Percentiles rank a stretch among this genome's conserved stretches.
These are phyloP conservation scores for Penicillium sp. DNA, from an alignment of 2,329 filamentous ascomycete genomes.

Conservation along the genomic window DNA sequence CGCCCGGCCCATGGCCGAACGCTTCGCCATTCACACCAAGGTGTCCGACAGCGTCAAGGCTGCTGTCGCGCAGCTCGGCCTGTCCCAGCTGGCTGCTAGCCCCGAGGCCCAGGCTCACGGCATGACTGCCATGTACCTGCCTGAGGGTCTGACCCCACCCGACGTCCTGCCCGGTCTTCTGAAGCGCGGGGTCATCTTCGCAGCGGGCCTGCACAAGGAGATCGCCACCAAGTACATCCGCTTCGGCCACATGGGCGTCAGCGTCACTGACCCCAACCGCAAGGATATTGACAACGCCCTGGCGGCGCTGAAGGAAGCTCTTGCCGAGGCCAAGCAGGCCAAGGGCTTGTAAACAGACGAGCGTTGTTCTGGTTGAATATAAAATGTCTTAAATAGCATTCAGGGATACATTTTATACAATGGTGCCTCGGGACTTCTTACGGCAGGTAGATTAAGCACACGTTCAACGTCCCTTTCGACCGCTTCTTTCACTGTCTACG, in stretches of 20 bases:
- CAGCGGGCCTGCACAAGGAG: conserved; percentile 92
- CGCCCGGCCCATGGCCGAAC: conserved; percentile 71
- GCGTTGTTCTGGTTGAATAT: background rate
- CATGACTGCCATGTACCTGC: conserved; percentile 97
- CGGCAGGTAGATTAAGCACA: too few species aligned
- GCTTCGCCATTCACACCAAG: conserved; percentile 76
- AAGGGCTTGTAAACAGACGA: conserved; percentile 38
- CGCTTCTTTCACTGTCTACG: too few species aligned
- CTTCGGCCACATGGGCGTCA: conserved; percentile 97
- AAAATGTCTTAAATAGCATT: conserved; percentile 12
- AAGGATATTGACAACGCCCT: conserved; percentile 83
- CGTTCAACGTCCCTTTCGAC: too few species aligned
- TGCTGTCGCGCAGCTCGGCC: conserved; percentile 71
- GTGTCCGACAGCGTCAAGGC: conserved; percentile 84
- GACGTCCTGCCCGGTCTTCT: conserved; percentile 81
- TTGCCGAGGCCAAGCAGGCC: conserved; percentile 70
- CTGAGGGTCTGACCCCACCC: conserved; percentile 74
- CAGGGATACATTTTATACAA: too few species aligned
- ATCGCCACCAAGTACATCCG: conserved; percentile 91
- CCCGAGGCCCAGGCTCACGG: conserved; percentile 90
- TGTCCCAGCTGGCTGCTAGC: conserved; percentile 81
- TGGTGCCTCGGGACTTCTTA: too few species aligned
- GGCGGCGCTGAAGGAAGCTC: conserved; percentile 68
- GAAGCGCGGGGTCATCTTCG: conserved; percentile 88
- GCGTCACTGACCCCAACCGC: conserved; percentile 74